Base-by-base conservation (phyloP, 805 yeast genomes). In the Ogataea philodendri region DNA sequence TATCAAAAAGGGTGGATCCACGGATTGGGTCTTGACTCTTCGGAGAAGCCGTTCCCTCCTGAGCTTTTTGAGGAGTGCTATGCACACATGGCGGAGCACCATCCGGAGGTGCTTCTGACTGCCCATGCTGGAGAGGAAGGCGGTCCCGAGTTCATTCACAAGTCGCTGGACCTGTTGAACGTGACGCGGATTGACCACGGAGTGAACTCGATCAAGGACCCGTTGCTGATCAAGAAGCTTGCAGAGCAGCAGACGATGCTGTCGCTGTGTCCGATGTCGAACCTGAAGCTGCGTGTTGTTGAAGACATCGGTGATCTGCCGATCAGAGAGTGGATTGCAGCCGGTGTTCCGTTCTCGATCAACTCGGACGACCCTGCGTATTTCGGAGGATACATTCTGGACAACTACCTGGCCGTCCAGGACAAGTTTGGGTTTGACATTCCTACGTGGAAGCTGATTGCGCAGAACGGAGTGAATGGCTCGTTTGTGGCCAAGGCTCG, bases 91-190 rank as follows among this genome's bases (percentile, higher is more conserved):
- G 66, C 65, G 36, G 62, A 65, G 15, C 54, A 65, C 26, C 73
- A 67, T 51, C 76, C 81, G 15, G 62, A 72, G 15, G 70, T 80
- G 37, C 71, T 76, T 24, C 66, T 82, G 36, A 85, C 94, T 22
- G 90, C 95, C 2, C 95, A 85, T 53, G 94, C 93, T 3, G 95
- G 95, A 51, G 95, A 85, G 62, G 94, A 85, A 65, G 94, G 90
- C 35, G 85, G 81, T 45, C 78, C 86, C 26, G 70, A 75, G n/a
- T 83, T 66, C 47, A 84, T 84, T 17, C 40, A 62, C 7, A 69
- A 68, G 35, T 64, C 93, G 2, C 62, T 84, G 42, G 80, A 81
- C 49, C 39, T 67, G 30, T 68, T 82, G 39, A 67, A 74, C 2
- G 84, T 75, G 16, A 69, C 78, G 21, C 73, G 95, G 59, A 80